Percentiles rank a stretch among this genome's conserved stretches.
Conservation (phyloP, 2,329 filamentous ascomycete genomes). For the Plectosphaerella sp. region DNA sequence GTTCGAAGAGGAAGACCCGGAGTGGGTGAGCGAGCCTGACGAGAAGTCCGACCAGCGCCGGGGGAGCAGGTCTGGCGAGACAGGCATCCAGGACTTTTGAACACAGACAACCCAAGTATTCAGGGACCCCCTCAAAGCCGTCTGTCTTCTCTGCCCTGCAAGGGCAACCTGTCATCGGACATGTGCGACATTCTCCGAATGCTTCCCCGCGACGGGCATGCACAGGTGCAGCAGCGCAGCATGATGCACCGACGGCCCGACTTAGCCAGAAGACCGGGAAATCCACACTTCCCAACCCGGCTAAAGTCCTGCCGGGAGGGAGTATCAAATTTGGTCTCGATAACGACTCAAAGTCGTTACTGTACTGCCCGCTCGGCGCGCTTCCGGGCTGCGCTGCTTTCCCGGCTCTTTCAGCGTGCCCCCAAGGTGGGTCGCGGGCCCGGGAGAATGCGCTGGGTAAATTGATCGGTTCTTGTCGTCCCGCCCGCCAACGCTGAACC, state of each 20-base stretch:
- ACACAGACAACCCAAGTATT: background rate
- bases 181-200: constrained; percentile 12
- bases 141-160: background rate
- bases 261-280: background rate
- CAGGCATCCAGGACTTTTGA: constrained; percentile 69
- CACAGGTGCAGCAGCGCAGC: background rate
- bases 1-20: constrained; percentile 75
- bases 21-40: constrained; percentile 50
- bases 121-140: background rate
- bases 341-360: too few species aligned
- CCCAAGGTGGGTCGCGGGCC: constrained; percentile 1
- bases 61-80: constrained; percentile 47
- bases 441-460: constrained; percentile 15
- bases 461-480: constrained; percentile 11
- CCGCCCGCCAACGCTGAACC: constrained; percentile 8
- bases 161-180: constrained; percentile 10
- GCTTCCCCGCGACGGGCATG: constrained; percentile 9
- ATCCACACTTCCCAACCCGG: background rate
- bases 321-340: too few species aligned
- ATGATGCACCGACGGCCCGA: background rate
- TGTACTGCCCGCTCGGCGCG: too few species aligned
- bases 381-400: too few species aligned
- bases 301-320: background rate
- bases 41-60: constrained; percentile 7
- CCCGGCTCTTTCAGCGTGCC: too few species aligned